Evolutionary conservation across 208 protist species (phyloP).

Genomic region (Lotmaria passim): DNA sequence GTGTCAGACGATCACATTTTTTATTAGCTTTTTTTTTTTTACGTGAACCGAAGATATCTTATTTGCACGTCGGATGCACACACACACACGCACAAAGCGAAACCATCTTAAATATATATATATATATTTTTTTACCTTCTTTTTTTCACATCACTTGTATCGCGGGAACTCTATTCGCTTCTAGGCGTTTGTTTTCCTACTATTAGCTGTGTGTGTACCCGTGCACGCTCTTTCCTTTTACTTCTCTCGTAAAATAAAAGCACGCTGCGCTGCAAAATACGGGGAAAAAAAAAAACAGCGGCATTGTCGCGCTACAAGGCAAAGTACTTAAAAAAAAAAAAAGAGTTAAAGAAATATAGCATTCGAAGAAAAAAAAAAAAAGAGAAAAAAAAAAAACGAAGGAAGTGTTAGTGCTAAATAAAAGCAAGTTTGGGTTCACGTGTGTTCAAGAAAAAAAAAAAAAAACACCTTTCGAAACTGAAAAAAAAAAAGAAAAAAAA

Average conservation of each 20-base stretch:
- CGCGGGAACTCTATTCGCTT: neutral
- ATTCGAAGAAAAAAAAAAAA: neutral
- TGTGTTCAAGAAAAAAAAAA: too few relatives aligned
- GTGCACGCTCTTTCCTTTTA: neutral
- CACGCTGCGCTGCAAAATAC: neutral
- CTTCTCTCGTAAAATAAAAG: neutral
- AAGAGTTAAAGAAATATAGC: neutral
- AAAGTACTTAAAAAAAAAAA: too few relatives aligned
- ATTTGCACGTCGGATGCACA: neutral
- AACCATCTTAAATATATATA: neutral
- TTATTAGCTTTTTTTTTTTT: neutral
- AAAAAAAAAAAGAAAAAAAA: neutral
- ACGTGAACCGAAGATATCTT: neutral
- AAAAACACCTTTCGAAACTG: neutral
- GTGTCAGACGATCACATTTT: conserved; percentile 13
- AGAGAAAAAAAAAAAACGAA: too few relatives aligned
- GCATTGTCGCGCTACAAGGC: too few relatives aligned
- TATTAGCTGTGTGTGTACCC: too few relatives aligned
- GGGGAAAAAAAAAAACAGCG: neutral
- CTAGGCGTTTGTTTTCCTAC: too few relatives aligned
- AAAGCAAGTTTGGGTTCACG: neutral
- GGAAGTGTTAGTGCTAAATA: neutral
- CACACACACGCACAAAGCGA: conserved; percentile 1
- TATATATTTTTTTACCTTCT: too few relatives aligned
- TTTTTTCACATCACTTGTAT: neutral